phyloP scores from a whole-genome alignment of 352 stramenopile genomes.

The Globisporangium cederbergense region DNA sequence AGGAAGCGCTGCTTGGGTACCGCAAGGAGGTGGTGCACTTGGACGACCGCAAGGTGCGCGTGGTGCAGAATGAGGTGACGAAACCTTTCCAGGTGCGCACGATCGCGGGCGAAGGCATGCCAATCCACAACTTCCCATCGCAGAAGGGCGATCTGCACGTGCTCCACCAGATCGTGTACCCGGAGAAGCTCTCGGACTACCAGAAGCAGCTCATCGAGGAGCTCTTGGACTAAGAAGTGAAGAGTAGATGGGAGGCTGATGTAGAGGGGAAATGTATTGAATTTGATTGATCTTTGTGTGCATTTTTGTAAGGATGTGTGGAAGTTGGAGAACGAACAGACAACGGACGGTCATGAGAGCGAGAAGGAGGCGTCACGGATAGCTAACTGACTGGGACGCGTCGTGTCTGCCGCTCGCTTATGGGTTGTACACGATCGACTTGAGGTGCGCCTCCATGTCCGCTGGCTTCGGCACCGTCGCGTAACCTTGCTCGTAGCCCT shows the following conservation, averaged over 20 bases:
- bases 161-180: slow-evolving; percentile 95
- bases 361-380: neutral
- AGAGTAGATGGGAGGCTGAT: neutral
- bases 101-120: slow-evolving; percentile 95
- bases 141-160: slow-evolving; percentile 93
- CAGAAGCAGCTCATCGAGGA: slow-evolving; percentile 85
- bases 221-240: slow-evolving; percentile 28
- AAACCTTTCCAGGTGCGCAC: slow-evolving; percentile 91
- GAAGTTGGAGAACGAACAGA: slow-evolving; percentile 1
- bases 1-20: slow-evolving; percentile 96
- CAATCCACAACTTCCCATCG: slow-evolving; percentile 86
- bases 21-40: slow-evolving; percentile 90
- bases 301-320: slow-evolving; percentile 3
- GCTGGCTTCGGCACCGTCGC: slow-evolving; percentile 48
- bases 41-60: slow-evolving; percentile 90
- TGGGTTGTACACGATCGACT: slow-evolving; percentile 72
- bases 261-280: neutral
- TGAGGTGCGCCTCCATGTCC: slow-evolving; percentile 51
- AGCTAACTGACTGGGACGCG: neutral
- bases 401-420: slow-evolving; percentile 22
- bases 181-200: slow-evolving; percentile 74
- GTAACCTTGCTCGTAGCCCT: slow-evolving; percentile 61
- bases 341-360: slow-evolving; percentile 1
- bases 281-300: neutral
- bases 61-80: slow-evolving; percentile 85